Base-by-base conservation (phyloP, 495 filamentous ascomycete genomes). In the Podospora fimiseda region DNA sequence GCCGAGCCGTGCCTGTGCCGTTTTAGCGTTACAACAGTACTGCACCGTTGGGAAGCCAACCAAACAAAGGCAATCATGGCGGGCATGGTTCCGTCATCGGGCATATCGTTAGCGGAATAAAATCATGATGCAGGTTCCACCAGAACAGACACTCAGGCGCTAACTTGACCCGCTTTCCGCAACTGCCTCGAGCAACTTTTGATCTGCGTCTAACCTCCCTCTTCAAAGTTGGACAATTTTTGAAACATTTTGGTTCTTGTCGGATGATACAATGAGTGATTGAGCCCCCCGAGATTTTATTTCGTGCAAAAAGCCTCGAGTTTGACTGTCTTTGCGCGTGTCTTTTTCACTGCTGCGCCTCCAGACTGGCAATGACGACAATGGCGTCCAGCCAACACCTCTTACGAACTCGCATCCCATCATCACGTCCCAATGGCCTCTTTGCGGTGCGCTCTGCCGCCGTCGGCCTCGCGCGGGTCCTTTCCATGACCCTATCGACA, bases 391-490 rank as follows among this genome's bases (percentile, higher is more conserved):
- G 18, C 33, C 24, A 36, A 18, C 23, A 30, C 8, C 24, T 33
- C 27, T 5, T n/a, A 9, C 56, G 50, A 37, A 21, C 27, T 47
- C 60, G 58, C 50, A 52, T 39, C 23, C 22, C 24, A 24, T 41
- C 55, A 14, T 44, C 47, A 7, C 50, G 54, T 27, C 23, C 62
- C 55, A 69, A 70, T 64, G 62, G 64, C 46, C 51, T 73, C 42
- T 56, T 67, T 55, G 60, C 67, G 30, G 64, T 60, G 9, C 68
- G 73, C 19, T 67, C 71, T 23, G 50, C 60, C 36, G 60, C 67
- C 43, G 60, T 76, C 50, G 69, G 71, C 38, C 42, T 76, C 38
- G 60, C 66, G n/a, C 66, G 67, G 43, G 58, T 64, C 15, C 36
- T 75, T 6, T 70, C 66, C 37, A 58, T 73, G 59, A 63, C 68